Base-by-base conservation (phyloP, 305 asterid genomes). In the Fraxinus sp. region DNA sequence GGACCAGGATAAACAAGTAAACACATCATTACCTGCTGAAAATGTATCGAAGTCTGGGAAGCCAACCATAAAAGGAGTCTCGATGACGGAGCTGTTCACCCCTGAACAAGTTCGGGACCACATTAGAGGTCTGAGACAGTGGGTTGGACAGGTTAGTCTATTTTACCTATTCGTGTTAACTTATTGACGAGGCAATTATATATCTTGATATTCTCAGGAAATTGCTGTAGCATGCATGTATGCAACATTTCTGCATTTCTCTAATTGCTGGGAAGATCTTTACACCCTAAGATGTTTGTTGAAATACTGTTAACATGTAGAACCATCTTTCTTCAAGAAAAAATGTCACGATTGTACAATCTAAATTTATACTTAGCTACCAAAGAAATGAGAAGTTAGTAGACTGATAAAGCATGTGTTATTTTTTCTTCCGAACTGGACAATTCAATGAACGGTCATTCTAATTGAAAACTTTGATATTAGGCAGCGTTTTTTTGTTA, bases 141-240 rank as follows among this genome's bases (percentile, higher is more conserved):
- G 99, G 99, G 86, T 97, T 78, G 99, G 99, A 87, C 99, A 97
- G 98, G 99, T 95, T 84, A 85, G 96, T 88, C 74, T 74, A 33
- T 82, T 39, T 39, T 52, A 80, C 59, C 66, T 26, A 8, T 55
- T 14, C 78, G 35, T 36, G 52, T 82, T 39, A 43, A 79, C 77
- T 75, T 73, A 39, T 77, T 78, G 76, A 70, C 18, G 55, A 74
- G 79, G 68, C 55, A 24, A n/a, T 72, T 41, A 74, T 46, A 43
- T 28, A 36, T 26, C 41, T 75, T 59, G 35, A 55, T 71, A 16
- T 82, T 77, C 79, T 80, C 66, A 62, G 73, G n/a, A 72, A 74
- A 24, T 37, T 84, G 79, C 55, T 35, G 77, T 66, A 43, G 13
- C 39, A 70, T 10, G 39, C 35, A 28, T 37, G 30, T 32, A 28